Evolutionary conservation across 2,329 filamentous ascomycete genomes (phyloP), one percentile per base, ranked within the genome.

Genomic region (Cercospora citrullina): DNA sequence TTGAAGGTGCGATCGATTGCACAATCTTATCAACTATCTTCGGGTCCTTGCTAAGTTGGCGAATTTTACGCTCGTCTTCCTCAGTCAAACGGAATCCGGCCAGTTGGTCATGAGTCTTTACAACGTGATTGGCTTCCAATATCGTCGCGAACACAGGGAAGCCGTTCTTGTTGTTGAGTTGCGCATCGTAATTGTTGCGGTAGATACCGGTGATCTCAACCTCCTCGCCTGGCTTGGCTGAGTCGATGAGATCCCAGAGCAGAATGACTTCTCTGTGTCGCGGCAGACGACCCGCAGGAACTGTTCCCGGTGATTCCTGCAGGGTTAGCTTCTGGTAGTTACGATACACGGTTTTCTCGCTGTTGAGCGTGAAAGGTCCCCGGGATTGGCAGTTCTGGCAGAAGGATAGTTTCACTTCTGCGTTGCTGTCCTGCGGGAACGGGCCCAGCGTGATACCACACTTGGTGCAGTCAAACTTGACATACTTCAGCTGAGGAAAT

Each of bases 101-200:
- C 69, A 99, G 89, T 81, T 99, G 94, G 79, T 99, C 95, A 77
- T 99, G 95, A 0, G 94, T 90, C 80, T 99, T 99, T 80, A 98
- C 90, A 5, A 98, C 89, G 73, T 99, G 94, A 81, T 99, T 99
- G 28, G 96, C 96, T 80, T 99, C 95, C 4, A 99, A 87, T 68
- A 99, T 95, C 0, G 95, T 99, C 4, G 95, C 94, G 80, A 99
- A 99, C 39, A 99, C 95, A 0, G 95, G 95, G 82, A 99, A 98
- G 4, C 95, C 95, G 77, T 98, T 99, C 77, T 95, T 94, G 83
- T 97, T 98, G 83, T 99, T 99, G 64, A 99, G 87, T 74, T 96
- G 93, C 3, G 95, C 94, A 78, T 98, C 94, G 77, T 97, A 99
- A 82, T 96, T 98, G 84, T 99, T 99, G 75, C 93, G 90, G 82